Evolutionary conservation across 345 rosid genomes (phyloP).

Genomic region (Erucastrum elatum): DNA sequence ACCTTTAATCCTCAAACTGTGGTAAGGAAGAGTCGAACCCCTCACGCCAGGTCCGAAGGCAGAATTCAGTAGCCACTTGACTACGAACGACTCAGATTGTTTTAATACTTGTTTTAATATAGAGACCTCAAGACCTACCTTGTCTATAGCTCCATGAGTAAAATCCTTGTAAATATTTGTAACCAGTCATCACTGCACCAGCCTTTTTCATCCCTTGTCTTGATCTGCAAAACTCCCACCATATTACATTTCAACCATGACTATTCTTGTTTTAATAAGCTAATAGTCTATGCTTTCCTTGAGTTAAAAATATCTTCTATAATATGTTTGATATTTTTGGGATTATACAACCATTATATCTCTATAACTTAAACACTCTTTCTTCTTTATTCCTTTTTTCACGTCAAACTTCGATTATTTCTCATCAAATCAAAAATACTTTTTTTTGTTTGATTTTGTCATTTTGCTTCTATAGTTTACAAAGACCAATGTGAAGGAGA

Average conservation of each 20-base stretch:
- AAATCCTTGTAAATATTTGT: neutral
- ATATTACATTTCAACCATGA: neutral
- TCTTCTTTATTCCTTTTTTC: neutral
- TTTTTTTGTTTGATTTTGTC: neutral
- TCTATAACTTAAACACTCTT: neutral
- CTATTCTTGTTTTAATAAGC: neutral
- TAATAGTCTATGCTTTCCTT: neutral
- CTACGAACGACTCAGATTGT: no score
- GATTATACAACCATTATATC: neutral
- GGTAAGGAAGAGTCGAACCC: no score
- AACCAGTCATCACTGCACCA: neutral
- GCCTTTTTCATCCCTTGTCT: neutral
- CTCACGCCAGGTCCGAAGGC: no score
- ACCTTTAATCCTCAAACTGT: no score
- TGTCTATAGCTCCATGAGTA: neutral
- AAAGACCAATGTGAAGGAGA: neutral
- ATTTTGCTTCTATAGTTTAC: neutral
- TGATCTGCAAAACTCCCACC: neutral
- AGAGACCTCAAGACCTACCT: neutral
- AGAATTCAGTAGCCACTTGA: no score
- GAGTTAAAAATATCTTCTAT: neutral
- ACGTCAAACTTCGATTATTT: neutral
- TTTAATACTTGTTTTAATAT: neutral
- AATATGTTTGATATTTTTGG: neutral
- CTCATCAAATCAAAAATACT: neutral